Conservation (phyloP, 2,329 filamentous ascomycete species). For the Lasiodiplodia sp. region DNA sequence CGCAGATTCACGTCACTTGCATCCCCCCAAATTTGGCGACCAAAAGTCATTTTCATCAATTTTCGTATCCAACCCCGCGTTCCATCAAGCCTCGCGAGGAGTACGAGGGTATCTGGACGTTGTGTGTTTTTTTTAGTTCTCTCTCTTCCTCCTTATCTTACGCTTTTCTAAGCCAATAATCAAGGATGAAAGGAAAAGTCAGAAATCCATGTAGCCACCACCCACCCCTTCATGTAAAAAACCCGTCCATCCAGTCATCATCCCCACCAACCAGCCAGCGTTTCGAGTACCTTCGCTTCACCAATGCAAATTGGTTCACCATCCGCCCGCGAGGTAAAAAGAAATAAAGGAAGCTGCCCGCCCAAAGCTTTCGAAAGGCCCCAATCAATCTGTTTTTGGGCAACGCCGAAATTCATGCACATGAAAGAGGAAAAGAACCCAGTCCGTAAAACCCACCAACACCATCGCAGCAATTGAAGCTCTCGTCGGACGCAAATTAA, state of each 20-base stretch:
- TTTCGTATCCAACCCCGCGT: slow-evolving; percentile 5
- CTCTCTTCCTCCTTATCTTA: neutral
- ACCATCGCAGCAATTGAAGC: slow-evolving; percentile 20
- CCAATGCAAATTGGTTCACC: slow-evolving; percentile 2
- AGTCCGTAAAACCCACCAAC: slow-evolving; percentile 16
- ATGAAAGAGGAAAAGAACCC: slow-evolving; percentile 1
- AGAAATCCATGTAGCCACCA: neutral
- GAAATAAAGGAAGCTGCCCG: slow-evolving; percentile 5
- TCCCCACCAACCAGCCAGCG: neutral
- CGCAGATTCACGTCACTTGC: neutral
- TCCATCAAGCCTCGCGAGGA: neutral
- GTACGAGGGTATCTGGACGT: neutral
- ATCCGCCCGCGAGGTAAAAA: neutral
- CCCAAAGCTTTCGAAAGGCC: neutral
- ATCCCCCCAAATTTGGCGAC: slow-evolving; percentile 4
- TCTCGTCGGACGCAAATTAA: slow-evolving; percentile 8
- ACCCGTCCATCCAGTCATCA: neutral
- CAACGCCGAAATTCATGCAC: slow-evolving; percentile 26
- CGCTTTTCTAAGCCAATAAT: neutral
- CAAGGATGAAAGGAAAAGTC: neutral
- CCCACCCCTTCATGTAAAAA: neutral
- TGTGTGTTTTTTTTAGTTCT: neutral
- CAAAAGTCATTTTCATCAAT: slow-evolving; percentile 23
- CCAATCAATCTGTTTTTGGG: slow-evolving; percentile 29
- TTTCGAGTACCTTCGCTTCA: slow-evolving; percentile 7